A percentile compares a stretch with the other conserved stretches of the same genome.
phyloP scores from a whole-genome alignment of 2,329 filamentous ascomycete genomes.

The Beauveria sp. region DNA sequence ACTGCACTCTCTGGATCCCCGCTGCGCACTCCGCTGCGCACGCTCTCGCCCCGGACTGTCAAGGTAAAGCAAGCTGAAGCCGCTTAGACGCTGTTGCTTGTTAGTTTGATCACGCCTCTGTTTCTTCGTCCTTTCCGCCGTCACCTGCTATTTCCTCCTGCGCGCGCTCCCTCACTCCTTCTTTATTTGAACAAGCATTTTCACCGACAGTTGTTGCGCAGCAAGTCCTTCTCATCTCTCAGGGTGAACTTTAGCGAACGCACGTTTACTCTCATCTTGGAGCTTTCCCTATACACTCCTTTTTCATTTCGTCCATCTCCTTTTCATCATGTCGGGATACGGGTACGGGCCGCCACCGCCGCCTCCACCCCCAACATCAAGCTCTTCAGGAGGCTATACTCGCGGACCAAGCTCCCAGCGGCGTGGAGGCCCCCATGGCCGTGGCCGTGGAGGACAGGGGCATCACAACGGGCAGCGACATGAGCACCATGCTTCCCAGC shows the following conservation, averaged over 20 bases:
- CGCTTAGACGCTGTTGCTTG: background rate
- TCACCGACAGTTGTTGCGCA: background rate
- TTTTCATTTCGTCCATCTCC: background rate
- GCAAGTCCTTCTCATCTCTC: background rate
- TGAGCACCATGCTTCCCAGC: slow-evolving; percentile 29
- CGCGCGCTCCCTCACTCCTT: background rate
- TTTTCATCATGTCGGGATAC: slow-evolving; percentile 39
- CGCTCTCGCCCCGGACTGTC: background rate
- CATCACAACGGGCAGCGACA: slow-evolving; percentile 30
- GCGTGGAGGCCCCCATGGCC: slow-evolving; percentile 22
- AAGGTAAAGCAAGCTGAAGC: background rate
- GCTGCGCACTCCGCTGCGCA: background rate
- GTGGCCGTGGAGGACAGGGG: slow-evolving; percentile 32
- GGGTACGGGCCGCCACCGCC: slow-evolving; percentile 48
- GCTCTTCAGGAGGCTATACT: slow-evolving; percentile 26
- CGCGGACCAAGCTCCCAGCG: slow-evolving; percentile 24
- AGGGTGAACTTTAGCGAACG: background rate
- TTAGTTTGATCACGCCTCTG: background rate
- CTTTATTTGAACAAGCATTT: background rate
- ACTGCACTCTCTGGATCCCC: background rate
- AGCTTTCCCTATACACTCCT: background rate
- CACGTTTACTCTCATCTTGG: background rate
- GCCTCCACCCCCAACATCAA: slow-evolving; percentile 27
- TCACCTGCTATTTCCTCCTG: background rate
- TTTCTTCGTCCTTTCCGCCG: background rate